Evolutionary conservation across 306 rosid species (phyloP), one percentile per base, ranked within the genome.

Genomic region (Hippophae rhamnoides): DNA sequence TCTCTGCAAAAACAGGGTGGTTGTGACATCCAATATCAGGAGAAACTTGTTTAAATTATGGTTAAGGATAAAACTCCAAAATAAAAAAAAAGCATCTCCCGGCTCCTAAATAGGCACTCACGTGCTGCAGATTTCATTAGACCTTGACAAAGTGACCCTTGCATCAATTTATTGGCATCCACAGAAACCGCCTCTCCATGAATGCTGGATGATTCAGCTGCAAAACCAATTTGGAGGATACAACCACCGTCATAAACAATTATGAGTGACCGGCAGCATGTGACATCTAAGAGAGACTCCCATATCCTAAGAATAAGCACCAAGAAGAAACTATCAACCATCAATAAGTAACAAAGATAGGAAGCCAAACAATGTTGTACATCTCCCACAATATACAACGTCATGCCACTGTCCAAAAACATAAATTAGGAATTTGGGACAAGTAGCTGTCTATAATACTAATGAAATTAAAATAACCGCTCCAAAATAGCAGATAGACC

Each of bases 201-300:
- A 52, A 64, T 73, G 23, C 52, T 18, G 12, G 79, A 78, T 73
- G 80, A 70, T 62, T 76, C 85, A 25, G 89, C 84, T 14, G 84
- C 86, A 66, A 70, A 80, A 73, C 96, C 96, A 75, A 80, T 75
- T 72, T 86, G 99, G 74, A 92, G 82, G 51, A 88, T 78, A 68
- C 85, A 82, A 53, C 44, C 67, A 25, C 82, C 47, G 67, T 77
- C 92, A 64, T 88, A 92, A 75, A 82, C 86, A 75, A 88, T 59
- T 71, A 88, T 83, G 50, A 92, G 78, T 26, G 89, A 84, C 62
- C 78, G 74, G 73, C 99, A 81, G 76, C 97, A 86, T 41, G 89
- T 86, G 57, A 83, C 86, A 25, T 73, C 79, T 1, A 69, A 78
- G 3, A 83, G 62, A 66, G 93, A 87, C 50, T 83, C 81, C 96